Conservation (phyloP, 2,329 filamentous ascomycete genomes). For the Saccharata proteae region DNA sequence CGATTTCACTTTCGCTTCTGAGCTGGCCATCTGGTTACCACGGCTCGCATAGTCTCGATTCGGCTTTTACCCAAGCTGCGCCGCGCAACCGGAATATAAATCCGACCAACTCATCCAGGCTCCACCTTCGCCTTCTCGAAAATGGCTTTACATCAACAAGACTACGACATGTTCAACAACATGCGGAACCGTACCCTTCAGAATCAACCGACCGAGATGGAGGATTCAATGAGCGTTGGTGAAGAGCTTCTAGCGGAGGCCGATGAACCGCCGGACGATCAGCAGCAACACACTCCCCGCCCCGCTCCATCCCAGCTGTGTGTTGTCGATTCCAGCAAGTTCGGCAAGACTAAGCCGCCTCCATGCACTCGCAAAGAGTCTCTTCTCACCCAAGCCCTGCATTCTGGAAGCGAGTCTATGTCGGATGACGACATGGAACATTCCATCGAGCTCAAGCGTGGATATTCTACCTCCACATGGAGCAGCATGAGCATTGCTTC, state of each 20-base stretch:
- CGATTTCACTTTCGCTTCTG: constrained; percentile 9
- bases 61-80: neutral
- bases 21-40: constrained; percentile 7
- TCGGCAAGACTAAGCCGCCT: constrained; percentile 36
- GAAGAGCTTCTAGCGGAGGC: constrained; percentile 62
- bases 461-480: constrained; percentile 51
- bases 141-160: constrained; percentile 24
- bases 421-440: constrained; percentile 26
- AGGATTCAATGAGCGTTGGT: constrained; percentile 6
- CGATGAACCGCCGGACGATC: constrained; percentile 75
- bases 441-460: constrained; percentile 23
- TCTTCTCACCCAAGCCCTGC: constrained; percentile 74
- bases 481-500: constrained; percentile 73
- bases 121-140: neutral
- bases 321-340: constrained; percentile 23
- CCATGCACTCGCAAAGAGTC: constrained; percentile 56
- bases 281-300: constrained; percentile 38
- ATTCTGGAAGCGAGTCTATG: constrained; percentile 33
- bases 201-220: constrained; percentile 16
- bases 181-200: constrained; percentile 19
- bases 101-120: too few relatives aligned
- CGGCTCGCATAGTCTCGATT: constrained; percentile 1
- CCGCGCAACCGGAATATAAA: too few relatives aligned
- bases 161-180: constrained; percentile 15
- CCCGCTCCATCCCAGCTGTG: constrained; percentile 27